phyloP scores from a whole-genome alignment of 495 filamentous ascomycete genomes.

The Penicillium goetzii region DNA sequence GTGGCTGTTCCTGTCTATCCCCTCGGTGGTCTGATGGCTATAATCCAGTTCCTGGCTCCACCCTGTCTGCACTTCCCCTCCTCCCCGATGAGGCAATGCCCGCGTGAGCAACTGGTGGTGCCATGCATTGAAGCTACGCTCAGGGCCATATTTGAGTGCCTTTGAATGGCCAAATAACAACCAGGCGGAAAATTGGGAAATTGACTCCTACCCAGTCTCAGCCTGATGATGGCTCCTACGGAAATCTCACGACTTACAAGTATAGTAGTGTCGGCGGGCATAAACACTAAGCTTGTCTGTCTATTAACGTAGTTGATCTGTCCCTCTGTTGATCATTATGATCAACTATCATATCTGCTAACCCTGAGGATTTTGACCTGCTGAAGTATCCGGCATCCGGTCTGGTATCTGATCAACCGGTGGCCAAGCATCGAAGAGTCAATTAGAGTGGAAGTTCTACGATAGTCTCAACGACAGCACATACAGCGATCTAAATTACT shows the following conservation, averaged over 20 bases:
- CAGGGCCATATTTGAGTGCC: neutral
- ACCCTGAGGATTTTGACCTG: neutral
- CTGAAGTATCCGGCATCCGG: neutral
- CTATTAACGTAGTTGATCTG: neutral
- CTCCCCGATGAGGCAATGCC: slow-evolving; percentile 1
- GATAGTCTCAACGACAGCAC: neutral
- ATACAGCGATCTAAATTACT: neutral
- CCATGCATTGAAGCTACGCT: slow-evolving; percentile 2
- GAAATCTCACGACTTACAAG: neutral
- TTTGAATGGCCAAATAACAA: neutral
- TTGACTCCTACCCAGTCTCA: neutral
- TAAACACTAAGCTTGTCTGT: neutral
- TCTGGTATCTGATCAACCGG: neutral
- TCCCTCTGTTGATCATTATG: neutral
- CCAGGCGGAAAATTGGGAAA: neutral
- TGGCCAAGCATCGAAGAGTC: neutral
- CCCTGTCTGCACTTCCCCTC: neutral
- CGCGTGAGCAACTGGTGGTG: slow-evolving; percentile 1
- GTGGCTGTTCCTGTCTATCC: neutral
- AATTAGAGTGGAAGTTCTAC: neutral
- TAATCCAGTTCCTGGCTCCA: slow-evolving; percentile 3
- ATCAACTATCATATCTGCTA: neutral
- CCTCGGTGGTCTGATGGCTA: neutral
- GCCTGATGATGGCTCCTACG: neutral
- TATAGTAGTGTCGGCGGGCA: neutral